These are phyloP conservation scores for Malus hybrid DNA, from an alignment of 331 rosid species.

Conservation along the genomic window DNA sequence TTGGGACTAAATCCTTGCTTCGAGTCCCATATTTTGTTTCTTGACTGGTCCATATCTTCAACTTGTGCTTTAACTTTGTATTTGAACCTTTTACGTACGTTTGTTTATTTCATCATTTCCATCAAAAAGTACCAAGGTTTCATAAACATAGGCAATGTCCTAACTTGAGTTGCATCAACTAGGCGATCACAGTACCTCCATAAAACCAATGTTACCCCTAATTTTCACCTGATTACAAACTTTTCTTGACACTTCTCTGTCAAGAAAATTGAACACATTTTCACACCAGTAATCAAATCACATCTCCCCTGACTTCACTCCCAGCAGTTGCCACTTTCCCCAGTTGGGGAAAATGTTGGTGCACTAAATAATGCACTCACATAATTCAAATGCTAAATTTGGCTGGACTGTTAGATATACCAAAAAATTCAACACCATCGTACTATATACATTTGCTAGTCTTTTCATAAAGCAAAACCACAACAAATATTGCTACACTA, in stretches of 20 bases:
- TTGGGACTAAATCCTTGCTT: too few relatives aligned
- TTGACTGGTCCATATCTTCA: too few relatives aligned
- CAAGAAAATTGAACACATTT: background rate
- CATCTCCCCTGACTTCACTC: background rate
- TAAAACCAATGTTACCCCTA: background rate
- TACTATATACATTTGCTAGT: constrained; percentile 2
- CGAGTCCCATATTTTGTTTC: too few relatives aligned
- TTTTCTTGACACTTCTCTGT: background rate
- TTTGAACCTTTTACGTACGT: too few relatives aligned
- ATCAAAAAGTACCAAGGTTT: too few relatives aligned
- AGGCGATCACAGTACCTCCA: background rate
- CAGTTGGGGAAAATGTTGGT: background rate
- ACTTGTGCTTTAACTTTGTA: too few relatives aligned
- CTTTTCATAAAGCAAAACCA: constrained; percentile 7
- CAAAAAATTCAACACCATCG: background rate
- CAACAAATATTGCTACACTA: constrained; percentile 1
- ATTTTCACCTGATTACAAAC: background rate
- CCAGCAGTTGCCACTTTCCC: background rate
- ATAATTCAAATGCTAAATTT: background rate
- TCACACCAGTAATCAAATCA: constrained; percentile 1
- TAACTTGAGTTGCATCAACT: background rate
- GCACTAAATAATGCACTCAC: background rate
- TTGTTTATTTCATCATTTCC: too few relatives aligned
- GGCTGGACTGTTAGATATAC: background rate
- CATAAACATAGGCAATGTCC: too few relatives aligned